Evolutionary conservation across 2,329 filamentous ascomycete species (phyloP).

Genomic region (Fusarium mangiferae): DNA sequence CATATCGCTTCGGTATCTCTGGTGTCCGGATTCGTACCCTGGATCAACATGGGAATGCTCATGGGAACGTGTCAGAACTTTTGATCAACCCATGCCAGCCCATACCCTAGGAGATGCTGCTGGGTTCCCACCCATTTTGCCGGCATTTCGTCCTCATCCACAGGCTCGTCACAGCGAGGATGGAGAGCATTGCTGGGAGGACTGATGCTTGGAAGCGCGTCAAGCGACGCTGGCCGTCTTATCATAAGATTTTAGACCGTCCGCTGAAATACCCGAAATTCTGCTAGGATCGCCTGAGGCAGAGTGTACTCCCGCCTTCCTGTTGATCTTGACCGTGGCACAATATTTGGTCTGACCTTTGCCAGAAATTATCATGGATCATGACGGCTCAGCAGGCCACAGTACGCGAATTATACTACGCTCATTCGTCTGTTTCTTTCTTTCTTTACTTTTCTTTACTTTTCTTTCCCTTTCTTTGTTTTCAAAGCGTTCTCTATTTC

Average conservation of each 20-base stretch:
- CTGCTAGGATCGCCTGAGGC: not conserved
- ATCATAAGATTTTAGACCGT: not conserved
- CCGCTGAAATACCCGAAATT: not conserved
- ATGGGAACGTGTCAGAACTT: not conserved
- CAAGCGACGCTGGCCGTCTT: not conserved
- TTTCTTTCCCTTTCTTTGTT: not conserved
- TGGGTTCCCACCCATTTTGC: not conserved
- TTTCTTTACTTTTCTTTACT: not conserved
- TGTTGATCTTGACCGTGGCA: not conserved
- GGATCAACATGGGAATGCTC: not conserved
- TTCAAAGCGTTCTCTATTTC: conserved; percentile 2
- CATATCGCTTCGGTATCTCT: not conserved
- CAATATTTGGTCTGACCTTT: not conserved
- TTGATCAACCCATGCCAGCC: not conserved
- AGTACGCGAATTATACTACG: not conserved
- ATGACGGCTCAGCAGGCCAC: not conserved
- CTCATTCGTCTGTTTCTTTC: not conserved
- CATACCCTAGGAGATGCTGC: not conserved
- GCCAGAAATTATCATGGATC: not conserved
- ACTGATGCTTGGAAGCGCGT: not conserved
- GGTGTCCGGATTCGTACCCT: not conserved
- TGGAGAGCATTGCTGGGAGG: not conserved
- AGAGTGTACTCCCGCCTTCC: not conserved
- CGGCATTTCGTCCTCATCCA: not conserved
- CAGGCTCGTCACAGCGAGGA: not conserved